phyloP scores from a whole-genome alignment of 2,329 filamentous ascomycete species.

The Fusarium veterinarium region DNA sequence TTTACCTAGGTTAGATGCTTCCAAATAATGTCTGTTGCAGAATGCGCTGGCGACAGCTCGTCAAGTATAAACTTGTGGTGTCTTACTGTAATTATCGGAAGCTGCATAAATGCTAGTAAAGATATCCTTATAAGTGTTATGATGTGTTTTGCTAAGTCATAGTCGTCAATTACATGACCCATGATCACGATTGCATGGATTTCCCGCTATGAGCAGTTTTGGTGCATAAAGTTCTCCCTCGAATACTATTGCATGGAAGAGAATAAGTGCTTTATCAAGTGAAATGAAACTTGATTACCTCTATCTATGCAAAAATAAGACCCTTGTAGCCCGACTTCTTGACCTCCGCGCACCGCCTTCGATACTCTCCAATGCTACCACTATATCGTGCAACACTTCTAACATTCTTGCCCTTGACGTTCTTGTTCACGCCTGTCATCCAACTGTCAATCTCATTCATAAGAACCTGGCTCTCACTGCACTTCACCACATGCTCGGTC shows the following conservation, averaged over 20 bases:
- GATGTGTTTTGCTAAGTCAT: rapidly evolving
- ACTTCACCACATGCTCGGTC: slow-evolving; percentile 58
- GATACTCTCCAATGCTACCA: slow-evolving; percentile 25
- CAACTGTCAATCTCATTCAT: slow-evolving; percentile 56
- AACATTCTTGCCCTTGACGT: slow-evolving; percentile 59
- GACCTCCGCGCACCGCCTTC: slow-evolving; percentile 16
- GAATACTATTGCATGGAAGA: rapidly evolving
- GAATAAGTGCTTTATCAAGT: rapidly evolving
- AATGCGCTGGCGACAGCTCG: too few species aligned
- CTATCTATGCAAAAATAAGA: slow-evolving; percentile 8
- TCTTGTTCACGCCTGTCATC: slow-evolving; percentile 67
- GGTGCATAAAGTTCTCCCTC: rapidly evolving
- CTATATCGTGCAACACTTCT: slow-evolving; percentile 50
- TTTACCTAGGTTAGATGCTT: background rate
- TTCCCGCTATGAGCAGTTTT: rapidly evolving
- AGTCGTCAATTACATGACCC: rapidly evolving
- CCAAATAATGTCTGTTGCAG: background rate
- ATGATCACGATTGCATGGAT: too few species aligned
- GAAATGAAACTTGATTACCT: background rate
- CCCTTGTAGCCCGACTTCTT: slow-evolving; percentile 10
- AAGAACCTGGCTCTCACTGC: slow-evolving; percentile 54
- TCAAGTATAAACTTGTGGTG: rapidly evolving
- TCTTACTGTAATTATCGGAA: rapidly evolving
- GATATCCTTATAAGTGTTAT: rapidly evolving
- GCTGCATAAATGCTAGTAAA: rapidly evolving